These are phyloP conservation scores for Vigna angularis DNA, from an alignment of 306 rosid genomes.

Conservation along the genomic window DNA sequence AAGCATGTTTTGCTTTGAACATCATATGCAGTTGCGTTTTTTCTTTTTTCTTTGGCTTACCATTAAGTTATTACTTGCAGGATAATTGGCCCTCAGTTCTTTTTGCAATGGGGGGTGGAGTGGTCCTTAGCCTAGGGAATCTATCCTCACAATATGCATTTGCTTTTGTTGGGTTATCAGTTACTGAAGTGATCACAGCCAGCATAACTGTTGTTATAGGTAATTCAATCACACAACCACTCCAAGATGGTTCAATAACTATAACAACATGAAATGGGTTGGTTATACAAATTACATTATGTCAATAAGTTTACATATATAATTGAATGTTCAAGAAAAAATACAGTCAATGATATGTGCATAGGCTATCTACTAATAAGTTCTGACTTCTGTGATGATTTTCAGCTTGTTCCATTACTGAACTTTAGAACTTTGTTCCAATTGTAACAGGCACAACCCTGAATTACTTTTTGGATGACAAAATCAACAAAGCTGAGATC, in stretches of 20 bases:
- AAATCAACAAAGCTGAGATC: conserved; percentile 83
- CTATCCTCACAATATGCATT: conserved; percentile 81
- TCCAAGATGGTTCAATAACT: neutral
- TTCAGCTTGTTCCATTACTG: conserved; percentile 29
- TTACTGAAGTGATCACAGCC: conserved; percentile 76
- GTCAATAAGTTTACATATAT: neutral
- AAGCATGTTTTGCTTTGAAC: conserved; percentile 38
- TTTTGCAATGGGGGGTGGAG: conserved; percentile 89
- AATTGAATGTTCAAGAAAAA: conserved; percentile 1
- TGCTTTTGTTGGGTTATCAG: conserved; percentile 88
- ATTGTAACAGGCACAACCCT: conserved; percentile 76
- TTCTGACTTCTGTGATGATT: neutral
- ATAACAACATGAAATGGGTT: neutral
- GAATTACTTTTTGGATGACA: conserved; percentile 86
- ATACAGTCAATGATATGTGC: neutral
- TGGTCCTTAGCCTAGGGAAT: conserved; percentile 87
- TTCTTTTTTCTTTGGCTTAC: conserved; percentile 14
- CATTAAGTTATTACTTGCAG: conserved; percentile 49
- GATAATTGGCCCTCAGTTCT: conserved; percentile 89
- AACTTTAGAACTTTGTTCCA: conserved; percentile 32
- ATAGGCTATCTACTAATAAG: neutral
- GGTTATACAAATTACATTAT: neutral
- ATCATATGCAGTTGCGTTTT: conserved; percentile 45
- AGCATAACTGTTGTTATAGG: conserved; percentile 89
- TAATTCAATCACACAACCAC: conserved; percentile 40